Base-by-base conservation (phyloP, 1,284 basidiomycete genomes). In the Schizopora paradoxa region DNA sequence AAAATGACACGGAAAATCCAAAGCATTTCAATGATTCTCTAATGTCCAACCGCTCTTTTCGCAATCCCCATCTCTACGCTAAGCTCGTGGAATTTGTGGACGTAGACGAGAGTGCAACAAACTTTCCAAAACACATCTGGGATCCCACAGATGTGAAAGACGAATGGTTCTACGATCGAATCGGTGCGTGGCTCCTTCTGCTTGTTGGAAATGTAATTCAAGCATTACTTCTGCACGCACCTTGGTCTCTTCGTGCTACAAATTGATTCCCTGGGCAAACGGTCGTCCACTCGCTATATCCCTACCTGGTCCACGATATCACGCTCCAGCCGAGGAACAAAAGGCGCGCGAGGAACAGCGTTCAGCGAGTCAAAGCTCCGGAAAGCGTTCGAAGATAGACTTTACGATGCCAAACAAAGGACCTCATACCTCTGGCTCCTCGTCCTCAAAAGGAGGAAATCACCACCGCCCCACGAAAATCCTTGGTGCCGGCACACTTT, bases 1-100 rank as follows among this genome's bases (percentile, higher is more conserved):
- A 91, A 62, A 68, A 60, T 39, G 72, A 82, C 52, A 60, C 74
- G 2, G 54, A 51, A 4, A 73, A 78, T 46, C 78, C 86, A n/a
- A 83, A 83, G 52, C 93, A 96, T 61, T 97, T 96, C 69, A 98
- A 98, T 62, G 89, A 92, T 61, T 88, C 88, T 0, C 76, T 99
- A 27, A 86, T 94, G 79, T 76, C 81, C 6, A 91, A 87, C 54
- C 83, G 90, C 21, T 80, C 90, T 0, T 98, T 97, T 65, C 83
- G 91, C 22, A 98, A 99, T 58, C 95, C 95, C 0, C 89, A 96
- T 61, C 78, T 98, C 8, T 95, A 95, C 62, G 73, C 87, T 3
- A 91, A 93, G 56, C 79, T 99, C 1, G 93, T 98, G 48, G 84
- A 92, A 59, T 89, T 94, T 64, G 81, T 95, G 7, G 84, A 86